Evolutionary conservation across 805 yeast genomes (phyloP).

Genomic region (Ogataea paradorogensis): DNA sequence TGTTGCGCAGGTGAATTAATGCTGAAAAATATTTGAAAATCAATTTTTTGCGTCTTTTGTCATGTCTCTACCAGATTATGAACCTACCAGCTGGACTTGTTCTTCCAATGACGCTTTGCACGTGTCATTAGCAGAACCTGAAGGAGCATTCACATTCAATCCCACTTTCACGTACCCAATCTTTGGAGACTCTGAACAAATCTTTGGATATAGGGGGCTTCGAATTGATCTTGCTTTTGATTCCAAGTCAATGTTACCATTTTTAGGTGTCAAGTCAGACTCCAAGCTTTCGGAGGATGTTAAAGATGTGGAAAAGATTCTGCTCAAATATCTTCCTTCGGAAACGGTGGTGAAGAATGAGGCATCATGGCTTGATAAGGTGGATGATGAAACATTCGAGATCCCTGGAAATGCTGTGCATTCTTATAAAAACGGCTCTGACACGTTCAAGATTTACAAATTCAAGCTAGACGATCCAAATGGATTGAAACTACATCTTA

Average conservation of each 20-base stretch:
- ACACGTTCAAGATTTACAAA: conserved; percentile 51
- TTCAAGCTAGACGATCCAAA: conserved; percentile 39
- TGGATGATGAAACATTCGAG: conserved; percentile 42
- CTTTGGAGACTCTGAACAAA: conserved; percentile 86
- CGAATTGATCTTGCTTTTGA: conserved; percentile 71
- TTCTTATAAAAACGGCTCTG: conserved; percentile 35
- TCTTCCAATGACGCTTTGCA: conserved; percentile 68
- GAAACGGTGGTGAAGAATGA: conserved; percentile 63
- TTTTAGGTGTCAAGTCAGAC: conserved; percentile 56
- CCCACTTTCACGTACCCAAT: conserved; percentile 91
- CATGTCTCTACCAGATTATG: conserved; percentile 20
- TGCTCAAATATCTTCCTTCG: conserved; percentile 58
- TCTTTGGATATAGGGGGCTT: conserved; percentile 78
- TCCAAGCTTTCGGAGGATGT: conserved; percentile 53
- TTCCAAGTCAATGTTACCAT: conserved; percentile 68
- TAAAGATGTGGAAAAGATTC: conserved; percentile 54
- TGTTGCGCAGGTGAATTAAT: conserved; percentile 7
- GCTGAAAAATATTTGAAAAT: conserved; percentile 1
- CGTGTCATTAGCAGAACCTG: conserved; percentile 56
- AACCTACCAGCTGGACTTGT: conserved; percentile 58
- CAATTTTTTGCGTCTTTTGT: background rate
- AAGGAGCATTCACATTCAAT: conserved; percentile 59
- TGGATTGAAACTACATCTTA: conserved; percentile 53
- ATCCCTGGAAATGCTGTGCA: conserved; percentile 33
- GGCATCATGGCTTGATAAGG: conserved; percentile 58